Base-by-base conservation (phyloP, 2,329 filamentous ascomycete genomes). In the Alternaria hordeiaustralica region DNA sequence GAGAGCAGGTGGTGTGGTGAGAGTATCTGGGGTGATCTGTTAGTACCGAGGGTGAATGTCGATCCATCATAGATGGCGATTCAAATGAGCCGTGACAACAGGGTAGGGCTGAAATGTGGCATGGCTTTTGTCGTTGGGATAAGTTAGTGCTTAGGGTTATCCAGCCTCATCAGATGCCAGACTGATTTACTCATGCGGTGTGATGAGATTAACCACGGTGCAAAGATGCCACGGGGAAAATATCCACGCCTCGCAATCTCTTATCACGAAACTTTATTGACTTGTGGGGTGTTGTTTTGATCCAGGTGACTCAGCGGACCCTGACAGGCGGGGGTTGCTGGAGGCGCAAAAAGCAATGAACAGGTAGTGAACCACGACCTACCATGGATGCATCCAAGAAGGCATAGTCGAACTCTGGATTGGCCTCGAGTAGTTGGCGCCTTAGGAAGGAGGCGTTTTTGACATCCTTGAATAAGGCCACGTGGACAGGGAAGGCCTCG, bases 351-450 rank as follows among this genome's bases (percentile, higher is more conserved):
- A 60, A 49, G 58, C 47, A 57, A 60, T n/a, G 23, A 30, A 60
- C 51, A 33, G 57, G 49, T 56, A 58, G 45, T 13, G 60, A 50
- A 33, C 55, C 36, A 61, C 23, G 66, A 63, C 75, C 60, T 85
- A 94, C 90, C 78, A 92, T 88, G 49, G 88, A 89, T 20, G 94
- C 94, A 81, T 99, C 95, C 50, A 99, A 87, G 70, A 99, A 92
- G 33, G 94, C 94, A 84, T 98, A 98, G 80, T 98, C 94, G 73
- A 94, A 98, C 9, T 90, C 90, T 11, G 88, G 76, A 76, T 98
- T 97, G 56, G 92, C 92, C 6, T 88, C 87, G n/a, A 98, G 85
- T 6, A 99, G 88, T 82, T 97, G 94, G 71, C 90, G 85, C 56
- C 94, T 90, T 46, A 99, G 84, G 75, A 91, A 94, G 1, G 87